phyloP scores from a whole-genome alignment of 345 rosid species.

The Citrus reticulata region DNA sequence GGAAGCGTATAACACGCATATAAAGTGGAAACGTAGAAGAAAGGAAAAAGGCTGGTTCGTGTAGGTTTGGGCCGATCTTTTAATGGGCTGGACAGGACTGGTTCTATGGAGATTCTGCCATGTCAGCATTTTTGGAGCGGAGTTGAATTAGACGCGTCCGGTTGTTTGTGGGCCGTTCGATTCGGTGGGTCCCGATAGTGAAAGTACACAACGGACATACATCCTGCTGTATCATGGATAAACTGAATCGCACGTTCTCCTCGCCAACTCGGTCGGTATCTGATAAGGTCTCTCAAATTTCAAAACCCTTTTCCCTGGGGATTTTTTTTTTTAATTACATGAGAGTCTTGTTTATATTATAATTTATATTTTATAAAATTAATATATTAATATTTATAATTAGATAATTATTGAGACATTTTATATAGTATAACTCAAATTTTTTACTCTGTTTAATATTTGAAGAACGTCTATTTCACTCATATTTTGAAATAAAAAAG shows the following conservation, averaged over 20 bases:
- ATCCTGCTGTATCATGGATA: neutral
- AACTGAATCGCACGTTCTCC: neutral
- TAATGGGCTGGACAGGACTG: neutral
- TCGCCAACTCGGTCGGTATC: neutral
- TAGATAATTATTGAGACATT: too few species aligned
- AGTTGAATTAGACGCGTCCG: neutral
- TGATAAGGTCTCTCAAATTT: too few species aligned
- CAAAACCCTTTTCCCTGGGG: too few species aligned
- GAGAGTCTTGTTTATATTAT: too few species aligned
- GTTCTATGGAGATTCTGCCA: neutral
- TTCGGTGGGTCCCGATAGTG: neutral
- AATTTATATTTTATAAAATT: too few species aligned
- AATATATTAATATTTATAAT: too few species aligned
- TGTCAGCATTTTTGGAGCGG: neutral
- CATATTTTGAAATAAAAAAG: fast-evolving
- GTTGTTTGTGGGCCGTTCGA: neutral
- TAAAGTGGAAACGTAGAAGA: neutral
- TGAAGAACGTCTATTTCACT: fast-evolving
- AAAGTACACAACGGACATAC: neutral
- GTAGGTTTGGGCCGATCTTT: neutral
- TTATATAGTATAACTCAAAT: too few species aligned
- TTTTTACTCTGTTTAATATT: too few species aligned
- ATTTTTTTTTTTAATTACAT: too few species aligned
- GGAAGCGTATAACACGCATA: neutral
- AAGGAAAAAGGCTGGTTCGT: neutral